Percentiles rank a stretch among this genome's conserved stretches.
phyloP scores from a whole-genome alignment of 2,329 filamentous ascomycete genomes.

The Penicillium sp. region DNA sequence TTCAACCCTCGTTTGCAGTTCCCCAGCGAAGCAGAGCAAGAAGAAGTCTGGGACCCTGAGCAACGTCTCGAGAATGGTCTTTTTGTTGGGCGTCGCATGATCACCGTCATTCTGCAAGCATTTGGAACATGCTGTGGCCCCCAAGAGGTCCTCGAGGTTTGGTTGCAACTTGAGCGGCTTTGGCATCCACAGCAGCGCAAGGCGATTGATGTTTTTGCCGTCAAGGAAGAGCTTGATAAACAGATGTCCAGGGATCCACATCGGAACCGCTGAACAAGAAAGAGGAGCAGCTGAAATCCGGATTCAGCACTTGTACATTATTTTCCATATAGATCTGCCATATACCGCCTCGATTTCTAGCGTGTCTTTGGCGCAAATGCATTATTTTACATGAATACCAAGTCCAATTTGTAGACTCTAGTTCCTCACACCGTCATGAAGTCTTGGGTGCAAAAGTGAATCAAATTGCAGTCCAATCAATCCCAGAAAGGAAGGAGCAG shows the following conservation, averaged over 20 bases:
- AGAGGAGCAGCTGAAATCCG: not conserved
- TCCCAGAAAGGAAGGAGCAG: slow-evolving; percentile 2
- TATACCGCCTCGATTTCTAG: slow-evolving; percentile 22
- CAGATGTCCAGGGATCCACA: slow-evolving; percentile 31
- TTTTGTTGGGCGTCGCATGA: slow-evolving; percentile 44
- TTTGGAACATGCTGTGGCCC: slow-evolving; percentile 41
- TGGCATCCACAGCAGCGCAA: slow-evolving; percentile 42
- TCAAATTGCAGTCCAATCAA: not conserved
- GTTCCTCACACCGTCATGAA: not conserved
- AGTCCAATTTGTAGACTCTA: not conserved
- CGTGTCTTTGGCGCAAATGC: slow-evolving; percentile 11
- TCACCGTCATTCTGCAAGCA: slow-evolving; percentile 41
- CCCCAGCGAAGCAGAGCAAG: not conserved
- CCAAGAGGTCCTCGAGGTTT: slow-evolving; percentile 39
- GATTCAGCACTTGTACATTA: slow-evolving; percentile 32
- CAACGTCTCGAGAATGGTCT: slow-evolving; percentile 41
- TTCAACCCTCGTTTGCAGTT: slow-evolving; percentile 4
- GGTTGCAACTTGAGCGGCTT: slow-evolving; percentile 41
- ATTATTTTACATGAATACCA: not conserved
- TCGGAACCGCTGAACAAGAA: slow-evolving; percentile 12
- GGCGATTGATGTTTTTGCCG: slow-evolving; percentile 36
- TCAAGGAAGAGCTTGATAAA: slow-evolving; percentile 40
- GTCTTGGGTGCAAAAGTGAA: not conserved
- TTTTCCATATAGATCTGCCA: slow-evolving; percentile 19
- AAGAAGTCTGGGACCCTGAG: slow-evolving; percentile 23